These are phyloP conservation scores for Telfairia occidentalis DNA, from an alignment of 331 rosid genomes.

Conservation along the genomic window DNA sequence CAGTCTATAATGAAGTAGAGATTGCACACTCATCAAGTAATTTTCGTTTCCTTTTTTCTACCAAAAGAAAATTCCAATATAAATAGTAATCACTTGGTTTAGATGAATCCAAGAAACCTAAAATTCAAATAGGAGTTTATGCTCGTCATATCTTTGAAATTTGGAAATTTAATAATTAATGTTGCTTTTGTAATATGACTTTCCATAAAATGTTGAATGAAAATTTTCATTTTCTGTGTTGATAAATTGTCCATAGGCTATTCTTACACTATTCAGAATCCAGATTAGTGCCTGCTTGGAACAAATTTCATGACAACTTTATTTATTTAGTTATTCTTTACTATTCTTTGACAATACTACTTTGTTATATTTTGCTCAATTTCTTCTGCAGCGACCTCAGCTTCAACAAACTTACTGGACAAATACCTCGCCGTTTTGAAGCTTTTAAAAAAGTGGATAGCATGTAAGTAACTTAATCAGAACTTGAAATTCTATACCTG, in stretches of 20 bases:
- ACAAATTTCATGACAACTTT: background rate
- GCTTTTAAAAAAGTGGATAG: slow-evolving; percentile 6
- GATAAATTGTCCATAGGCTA: background rate
- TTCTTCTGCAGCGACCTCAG: slow-evolving; percentile 35
- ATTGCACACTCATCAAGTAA: background rate
- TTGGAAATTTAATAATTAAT: background rate
- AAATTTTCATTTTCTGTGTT: background rate
- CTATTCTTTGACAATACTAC: background rate
- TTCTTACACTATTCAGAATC: background rate
- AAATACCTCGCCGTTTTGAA: slow-evolving; percentile 14
- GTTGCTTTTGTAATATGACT: background rate
- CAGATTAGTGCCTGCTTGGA: background rate
- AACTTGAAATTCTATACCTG: background rate
- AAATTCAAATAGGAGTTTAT: background rate
- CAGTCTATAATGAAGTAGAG: background rate
- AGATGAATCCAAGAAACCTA: background rate
- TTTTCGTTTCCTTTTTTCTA: background rate
- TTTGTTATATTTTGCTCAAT: background rate
- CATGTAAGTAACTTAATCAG: slow-evolving; percentile 32
- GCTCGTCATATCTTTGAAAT: background rate
- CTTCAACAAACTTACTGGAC: slow-evolving; percentile 36
- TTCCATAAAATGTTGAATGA: background rate
- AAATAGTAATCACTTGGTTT: background rate
- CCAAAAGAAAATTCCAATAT: background rate
- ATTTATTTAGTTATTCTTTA: background rate